phyloP scores from a whole-genome alignment of 2,329 filamentous ascomycete species.

The Pestalotiopsis sp. region DNA sequence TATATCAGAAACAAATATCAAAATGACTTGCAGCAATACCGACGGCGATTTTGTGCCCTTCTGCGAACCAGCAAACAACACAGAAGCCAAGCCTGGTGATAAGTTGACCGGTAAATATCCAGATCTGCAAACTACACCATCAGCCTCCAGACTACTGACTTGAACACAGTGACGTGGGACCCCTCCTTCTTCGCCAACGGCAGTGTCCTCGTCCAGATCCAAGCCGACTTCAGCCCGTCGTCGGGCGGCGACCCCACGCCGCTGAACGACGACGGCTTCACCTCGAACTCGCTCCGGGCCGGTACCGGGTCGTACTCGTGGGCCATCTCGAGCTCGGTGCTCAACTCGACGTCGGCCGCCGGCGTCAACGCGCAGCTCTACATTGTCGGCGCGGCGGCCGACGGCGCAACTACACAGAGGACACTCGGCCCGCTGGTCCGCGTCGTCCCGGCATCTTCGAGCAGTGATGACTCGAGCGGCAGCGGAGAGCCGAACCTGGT shows the following conservation, averaged over 20 bases:
- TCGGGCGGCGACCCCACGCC: neutral
- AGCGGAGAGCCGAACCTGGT: neutral
- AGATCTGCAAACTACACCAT: neutral
- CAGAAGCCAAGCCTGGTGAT: neutral
- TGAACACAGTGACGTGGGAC: neutral
- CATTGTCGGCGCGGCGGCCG: neutral
- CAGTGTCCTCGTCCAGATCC: slow-evolving; percentile 9
- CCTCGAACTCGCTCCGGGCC: slow-evolving; percentile 8
- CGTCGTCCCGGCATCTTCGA: neutral
- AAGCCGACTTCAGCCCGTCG: slow-evolving; percentile 9
- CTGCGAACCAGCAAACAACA: slow-evolving; percentile 7
- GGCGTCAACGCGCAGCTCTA: slow-evolving; percentile 6
- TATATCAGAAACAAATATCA: neutral
- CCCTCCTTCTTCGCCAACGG: slow-evolving; percentile 2
- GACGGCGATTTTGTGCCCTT: slow-evolving; percentile 10
- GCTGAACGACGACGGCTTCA: neutral
- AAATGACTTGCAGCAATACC: slow-evolving; percentile 9
- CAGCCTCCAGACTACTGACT: neutral
- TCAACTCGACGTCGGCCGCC: neutral
- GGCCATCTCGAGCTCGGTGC: neutral
- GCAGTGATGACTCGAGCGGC: neutral
- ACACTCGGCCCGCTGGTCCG: slow-evolving; percentile 2
- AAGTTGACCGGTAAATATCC: neutral
- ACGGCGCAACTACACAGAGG: neutral
- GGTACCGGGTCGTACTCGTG: slow-evolving; percentile 7